Base-by-base conservation (phyloP, 2,329 filamentous ascomycete species). In the Ilyonectria sp. region DNA sequence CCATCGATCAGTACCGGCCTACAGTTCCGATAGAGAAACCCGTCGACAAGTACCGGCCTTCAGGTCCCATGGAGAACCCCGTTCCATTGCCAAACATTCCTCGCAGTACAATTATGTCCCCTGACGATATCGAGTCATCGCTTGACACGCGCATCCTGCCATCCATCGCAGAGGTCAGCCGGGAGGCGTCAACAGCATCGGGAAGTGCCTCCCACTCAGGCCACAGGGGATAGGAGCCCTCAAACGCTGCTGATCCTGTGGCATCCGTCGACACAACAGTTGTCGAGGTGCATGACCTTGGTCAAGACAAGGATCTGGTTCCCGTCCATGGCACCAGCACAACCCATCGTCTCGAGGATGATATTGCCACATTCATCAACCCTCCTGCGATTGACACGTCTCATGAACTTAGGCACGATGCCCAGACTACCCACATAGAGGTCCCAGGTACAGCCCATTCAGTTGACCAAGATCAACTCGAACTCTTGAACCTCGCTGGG, bases 21-120 rank as follows among this genome's bases (percentile, higher is more conserved):
- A 49, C 67, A 3, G 31, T 68, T 15, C 71, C 74, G 19, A 79
- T 79, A 76, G 69, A 59, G 11, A 63, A 56, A 31, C 40, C 63
- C 19, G 56, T 37, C n/a, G 71, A 63, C 13, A 70, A 66, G 29
- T 79, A 79, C 57, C 53, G 65, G 13, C 33, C 71, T 3, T 52
- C 67, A 3, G 31, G 67, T 17, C 71, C 74, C 23, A 79, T 79
- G 76, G 69, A 58, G 9, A 63, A 56, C 35, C 40, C 63, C 21
- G 55, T 37, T 17, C 60, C 68, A 19, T 60, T 56, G 7, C 64
- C 60, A 10, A 57, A 65, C 47, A 33, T 40, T 7, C 40, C 56
- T n/a, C 37, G 46, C n/a, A 67, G 65, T 56, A 54, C 55, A 13
- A 9, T 21, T 11, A 50, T 58, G 19, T 61, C 64, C 15, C 53